phyloP scores from a whole-genome alignment of 2,329 filamentous ascomycete genomes.

The Aspergillus tamarii region DNA sequence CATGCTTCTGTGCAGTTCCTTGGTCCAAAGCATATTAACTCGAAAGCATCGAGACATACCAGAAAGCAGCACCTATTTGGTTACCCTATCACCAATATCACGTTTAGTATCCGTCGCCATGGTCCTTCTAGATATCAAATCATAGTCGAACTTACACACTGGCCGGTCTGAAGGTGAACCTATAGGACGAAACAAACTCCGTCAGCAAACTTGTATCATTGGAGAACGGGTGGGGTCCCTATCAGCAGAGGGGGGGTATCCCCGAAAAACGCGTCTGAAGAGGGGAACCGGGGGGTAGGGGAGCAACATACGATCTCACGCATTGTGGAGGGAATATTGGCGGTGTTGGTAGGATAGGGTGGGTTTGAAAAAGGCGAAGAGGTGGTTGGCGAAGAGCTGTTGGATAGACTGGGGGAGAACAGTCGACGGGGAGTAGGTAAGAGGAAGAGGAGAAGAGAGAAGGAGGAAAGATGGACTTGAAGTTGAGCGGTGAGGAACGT shows the following conservation, averaged over 20 bases:
- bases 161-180: conserved; percentile 99
- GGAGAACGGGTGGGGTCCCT: conserved; percentile 36
- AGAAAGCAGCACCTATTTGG: conserved; percentile 99
- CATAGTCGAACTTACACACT: conserved; percentile 75
- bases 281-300: conserved; percentile 14
- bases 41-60: conserved; percentile 59
- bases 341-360: conserved; percentile 19
- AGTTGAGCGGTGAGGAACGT: conserved; percentile 26
- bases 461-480: conserved; percentile 23
- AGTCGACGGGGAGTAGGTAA: conserved; percentile 25
- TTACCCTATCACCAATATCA: conserved; percentile 72
- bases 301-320: conserved; percentile 70
- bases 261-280: conserved; percentile 40
- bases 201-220: conserved; percentile 32
- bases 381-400: conserved; percentile 14
- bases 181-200: conserved; percentile 59
- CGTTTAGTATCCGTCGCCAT: conserved; percentile 26
- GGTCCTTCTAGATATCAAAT: conserved; percentile 9
- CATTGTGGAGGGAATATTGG: conserved; percentile 58
- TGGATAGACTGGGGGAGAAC: conserved; percentile 23
- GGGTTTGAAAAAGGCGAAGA: conserved; percentile 19
- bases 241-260: conserved; percentile 32
- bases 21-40: not conserved
- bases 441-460: conserved; percentile 28
- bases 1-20: not conserved